A percentile compares a stretch with the other conserved stretches of the same genome.
Evolutionary conservation across 2,329 filamentous ascomycete species (phyloP).

Genomic region (Diaporthe destruens): DNA sequence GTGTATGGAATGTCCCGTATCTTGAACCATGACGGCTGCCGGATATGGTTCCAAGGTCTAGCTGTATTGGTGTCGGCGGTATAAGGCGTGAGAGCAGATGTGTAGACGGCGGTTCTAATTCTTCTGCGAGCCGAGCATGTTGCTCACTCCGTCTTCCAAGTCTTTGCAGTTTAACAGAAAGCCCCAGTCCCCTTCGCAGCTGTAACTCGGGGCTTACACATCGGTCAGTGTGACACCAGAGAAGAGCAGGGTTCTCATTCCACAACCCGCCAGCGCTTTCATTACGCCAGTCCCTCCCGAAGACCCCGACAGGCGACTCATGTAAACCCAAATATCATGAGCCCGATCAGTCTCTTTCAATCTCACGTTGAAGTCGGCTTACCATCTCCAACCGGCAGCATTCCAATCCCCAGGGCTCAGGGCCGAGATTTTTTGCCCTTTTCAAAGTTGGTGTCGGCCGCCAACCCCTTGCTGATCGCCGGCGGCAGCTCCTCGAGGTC

Average conservation of each 20-base stretch:
- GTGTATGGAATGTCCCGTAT: neutral
- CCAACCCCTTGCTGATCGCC: constrained; percentile 12
- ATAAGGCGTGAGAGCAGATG: neutral
- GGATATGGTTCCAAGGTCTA: neutral
- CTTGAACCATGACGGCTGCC: neutral
- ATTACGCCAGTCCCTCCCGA: constrained; percentile 15
- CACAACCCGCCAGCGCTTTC: neutral
- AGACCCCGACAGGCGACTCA: constrained; percentile 32
- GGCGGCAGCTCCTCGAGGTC: constrained; percentile 34
- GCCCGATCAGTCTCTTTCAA: neutral
- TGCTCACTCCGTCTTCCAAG: neutral
- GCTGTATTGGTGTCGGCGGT: neutral
- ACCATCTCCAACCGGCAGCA: neutral
- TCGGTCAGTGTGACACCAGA: no score
- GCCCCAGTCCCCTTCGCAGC: neutral
- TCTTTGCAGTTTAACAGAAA: constrained; percentile 9
- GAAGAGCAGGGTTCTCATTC: constrained; percentile 7
- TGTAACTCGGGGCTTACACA: constrained; percentile 8
- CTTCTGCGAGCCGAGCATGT: neutral
- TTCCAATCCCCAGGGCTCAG: constrained; percentile 14
- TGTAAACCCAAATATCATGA: constrained; percentile 30
- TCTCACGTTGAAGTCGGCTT: constrained; percentile 6
- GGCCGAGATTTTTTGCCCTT: neutral
- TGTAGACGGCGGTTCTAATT: neutral
- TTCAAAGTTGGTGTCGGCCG: constrained; percentile 19